phyloP scores from a whole-genome alignment of 106 monocot genomes.

The Allium cepa region DNA sequence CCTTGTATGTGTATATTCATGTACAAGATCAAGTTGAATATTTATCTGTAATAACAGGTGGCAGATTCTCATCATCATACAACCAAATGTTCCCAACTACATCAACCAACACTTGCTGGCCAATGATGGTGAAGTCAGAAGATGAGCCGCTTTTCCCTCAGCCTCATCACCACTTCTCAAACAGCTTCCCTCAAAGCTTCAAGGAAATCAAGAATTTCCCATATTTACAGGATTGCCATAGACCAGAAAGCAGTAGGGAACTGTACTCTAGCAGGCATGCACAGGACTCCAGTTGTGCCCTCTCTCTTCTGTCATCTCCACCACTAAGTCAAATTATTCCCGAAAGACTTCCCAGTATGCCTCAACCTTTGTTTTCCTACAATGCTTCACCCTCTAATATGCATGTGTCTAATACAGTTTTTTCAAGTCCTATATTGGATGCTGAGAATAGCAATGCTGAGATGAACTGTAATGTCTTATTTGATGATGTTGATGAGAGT shows the following conservation, averaged over 20 bases:
- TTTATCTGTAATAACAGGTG: constrained; percentile 10
- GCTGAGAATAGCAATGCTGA: constrained; percentile 17
- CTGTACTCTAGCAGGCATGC: constrained; percentile 7
- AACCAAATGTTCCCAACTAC: constrained; percentile 26
- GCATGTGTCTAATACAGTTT: constrained; percentile 27
- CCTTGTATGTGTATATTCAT: too few relatives aligned
- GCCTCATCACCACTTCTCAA: constrained; percentile 19
- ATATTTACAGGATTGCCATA: constrained; percentile 31
- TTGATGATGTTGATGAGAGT: constrained; percentile 37
- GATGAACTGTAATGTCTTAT: constrained; percentile 21
- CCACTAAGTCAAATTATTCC: constrained; percentile 34
- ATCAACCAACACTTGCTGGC: constrained; percentile 24
- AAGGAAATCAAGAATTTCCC: constrained; percentile 49
- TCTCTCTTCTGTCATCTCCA: constrained; percentile 98
- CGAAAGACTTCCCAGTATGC: constrained; percentile 33
- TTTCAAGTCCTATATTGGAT: constrained; percentile 6
- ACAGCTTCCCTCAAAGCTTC: constrained; percentile 23
- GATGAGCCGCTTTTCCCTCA: constrained; percentile 27
- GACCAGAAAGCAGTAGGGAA: constrained; percentile 23
- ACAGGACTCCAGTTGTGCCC: constrained; percentile 76
- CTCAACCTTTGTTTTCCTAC: constrained; percentile 32
- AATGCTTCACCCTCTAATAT: constrained; percentile 9
- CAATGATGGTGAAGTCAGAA: constrained; percentile 23
- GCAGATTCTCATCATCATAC: constrained; percentile 14
- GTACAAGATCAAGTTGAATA: not conserved